Percentiles rank a stretch among this genome's conserved stretches.
These are phyloP conservation scores for Wickerhamomyces pijperi DNA, from an alignment of 805 yeast genomes.

Conservation along the genomic window DNA sequence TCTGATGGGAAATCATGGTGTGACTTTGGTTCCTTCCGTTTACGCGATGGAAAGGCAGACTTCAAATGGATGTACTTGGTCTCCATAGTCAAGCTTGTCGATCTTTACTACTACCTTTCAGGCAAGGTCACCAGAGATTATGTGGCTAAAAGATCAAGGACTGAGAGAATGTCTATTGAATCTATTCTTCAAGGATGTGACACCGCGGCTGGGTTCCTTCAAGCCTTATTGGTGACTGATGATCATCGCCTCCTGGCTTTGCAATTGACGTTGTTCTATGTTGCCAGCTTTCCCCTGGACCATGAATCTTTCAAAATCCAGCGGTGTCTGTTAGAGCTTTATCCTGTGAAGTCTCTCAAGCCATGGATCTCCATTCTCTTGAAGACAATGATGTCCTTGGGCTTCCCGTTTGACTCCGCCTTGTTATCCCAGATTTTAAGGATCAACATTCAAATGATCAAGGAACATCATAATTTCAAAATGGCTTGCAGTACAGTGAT, in stretches of 20 bases:
- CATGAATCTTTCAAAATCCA: too few species aligned
- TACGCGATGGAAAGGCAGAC: too few species aligned
- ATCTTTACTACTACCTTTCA: too few species aligned
- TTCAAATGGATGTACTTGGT: too few species aligned
- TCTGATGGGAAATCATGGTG: too few species aligned
- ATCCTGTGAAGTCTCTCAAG: conserved; percentile 4
- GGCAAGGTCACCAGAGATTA: too few species aligned
- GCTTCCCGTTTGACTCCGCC: conserved; percentile 9
- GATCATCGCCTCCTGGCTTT: conserved; percentile 7
- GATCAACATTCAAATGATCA: conserved; percentile 24
- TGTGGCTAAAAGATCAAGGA: too few species aligned
- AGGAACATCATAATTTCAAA: conserved; percentile 12
- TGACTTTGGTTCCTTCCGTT: too few species aligned
- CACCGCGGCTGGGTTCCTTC: too few species aligned
- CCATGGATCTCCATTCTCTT: conserved; percentile 14
- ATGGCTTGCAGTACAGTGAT: conserved; percentile 16
- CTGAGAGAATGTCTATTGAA: too few species aligned
- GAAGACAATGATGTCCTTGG: conserved; percentile 10
- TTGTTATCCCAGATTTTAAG: conserved; percentile 17
- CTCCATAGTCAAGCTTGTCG: too few species aligned
- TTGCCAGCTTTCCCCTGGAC: conserved; percentile 6
- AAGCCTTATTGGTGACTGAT: not conserved
- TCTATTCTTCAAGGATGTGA: too few species aligned
- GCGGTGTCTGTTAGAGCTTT: conserved; percentile 5
- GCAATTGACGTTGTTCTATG: conserved; percentile 21